These are phyloP conservation scores for Penicillium soppii DNA, from an alignment of 495 filamentous ascomycete genomes.

Conservation along the genomic window DNA sequence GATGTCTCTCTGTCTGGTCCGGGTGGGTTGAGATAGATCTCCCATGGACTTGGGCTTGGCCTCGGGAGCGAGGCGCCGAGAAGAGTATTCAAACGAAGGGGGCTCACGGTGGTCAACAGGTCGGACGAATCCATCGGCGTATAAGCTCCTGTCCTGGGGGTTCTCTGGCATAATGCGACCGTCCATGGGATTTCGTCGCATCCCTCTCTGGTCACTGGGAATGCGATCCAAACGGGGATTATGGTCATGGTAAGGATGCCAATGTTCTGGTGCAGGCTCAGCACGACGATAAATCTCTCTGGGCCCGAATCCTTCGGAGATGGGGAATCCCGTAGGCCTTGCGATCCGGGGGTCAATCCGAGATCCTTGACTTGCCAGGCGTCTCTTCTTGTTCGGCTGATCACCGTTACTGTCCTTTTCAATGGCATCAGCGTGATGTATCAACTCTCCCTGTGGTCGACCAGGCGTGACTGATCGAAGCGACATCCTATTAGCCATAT, in stretches of 20 bases:
- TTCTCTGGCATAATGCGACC: conserved; percentile 16
- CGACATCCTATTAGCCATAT: conserved; percentile 35
- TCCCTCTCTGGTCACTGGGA: conserved; percentile 5
- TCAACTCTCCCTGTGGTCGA: conserved; percentile 15
- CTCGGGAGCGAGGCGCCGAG: conserved; percentile 15
- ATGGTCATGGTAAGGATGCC: conserved; percentile 21
- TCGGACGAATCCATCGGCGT: conserved; percentile 43
- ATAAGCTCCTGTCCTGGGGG: conserved; percentile 22
- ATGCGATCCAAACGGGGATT: conserved; percentile 15
- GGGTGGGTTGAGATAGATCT: conserved; percentile 15
- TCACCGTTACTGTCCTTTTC: conserved; percentile 16
- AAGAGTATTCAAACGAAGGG: conserved; percentile 20
- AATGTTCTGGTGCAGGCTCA: conserved; percentile 19
- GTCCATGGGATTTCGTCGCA: conserved; percentile 16
- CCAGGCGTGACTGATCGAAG: conserved; percentile 39
- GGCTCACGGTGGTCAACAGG: conserved; percentile 32
- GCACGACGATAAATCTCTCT: conserved; percentile 20
- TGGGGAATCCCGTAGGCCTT: conserved; percentile 15
- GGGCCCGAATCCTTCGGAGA: conserved; percentile 13
- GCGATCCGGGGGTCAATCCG: conserved; percentile 10
- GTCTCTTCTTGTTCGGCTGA: conserved; percentile 34
- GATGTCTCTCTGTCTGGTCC: conserved; percentile 9
- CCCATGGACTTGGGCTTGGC: conserved; percentile 7
- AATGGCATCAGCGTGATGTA: conserved; percentile 7
- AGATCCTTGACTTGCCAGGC: conserved; percentile 23